Base-by-base conservation (phyloP, 805 yeast species). In the Teunomyces stri region DNA sequence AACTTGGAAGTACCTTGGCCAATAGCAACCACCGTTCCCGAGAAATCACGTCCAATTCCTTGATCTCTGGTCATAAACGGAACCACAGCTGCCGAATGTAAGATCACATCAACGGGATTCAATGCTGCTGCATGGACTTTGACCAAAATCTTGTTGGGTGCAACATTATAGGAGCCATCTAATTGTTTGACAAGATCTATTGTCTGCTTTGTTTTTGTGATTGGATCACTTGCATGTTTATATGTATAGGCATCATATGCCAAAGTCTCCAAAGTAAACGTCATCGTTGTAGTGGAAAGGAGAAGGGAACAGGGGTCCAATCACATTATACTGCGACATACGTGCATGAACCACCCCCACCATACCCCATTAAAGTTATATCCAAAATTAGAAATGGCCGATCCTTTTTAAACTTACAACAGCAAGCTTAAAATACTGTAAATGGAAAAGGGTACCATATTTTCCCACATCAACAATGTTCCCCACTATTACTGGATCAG, bases 21-120 rank as follows among this genome's bases (percentile, higher is more conserved):
- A 47, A 67, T 61, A 11, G 62, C 61, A 4, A 55, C 68, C 16
- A 69, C 55, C 3, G 56, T 60, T 5, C 74, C 74, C 6, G 70
- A 53, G 43, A 60, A 68, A 53, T 69, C 74, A 38, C 48, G 49
- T 3, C 71, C 72, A 30, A 66, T 38, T 2, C 70, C 68, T 25
- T 56, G 57, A 9, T 56, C 49, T 4, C 48, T 50, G 10, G 39
- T 25, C 13, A 46, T n/a, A 10, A 55, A 16, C 29, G 50, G 45
- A 6, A 54, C 44, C 3, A 30, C 35, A 4, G 58, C 52, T 3
- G 58, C 34, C 16, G 54, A 49, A 34, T 62, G 54, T 44, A 67
- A 31, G 15, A 62, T 37, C 16, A 58, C 20, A 44, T 69, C 74
- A 12, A 66, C 57, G 2, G 72, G 73, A 46, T 69, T 69, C 46